Evolutionary conservation across 768 basidiomycete species (phyloP), one percentile per base, ranked within the genome.

Genomic region (Podaxis carcinomalis): DNA sequence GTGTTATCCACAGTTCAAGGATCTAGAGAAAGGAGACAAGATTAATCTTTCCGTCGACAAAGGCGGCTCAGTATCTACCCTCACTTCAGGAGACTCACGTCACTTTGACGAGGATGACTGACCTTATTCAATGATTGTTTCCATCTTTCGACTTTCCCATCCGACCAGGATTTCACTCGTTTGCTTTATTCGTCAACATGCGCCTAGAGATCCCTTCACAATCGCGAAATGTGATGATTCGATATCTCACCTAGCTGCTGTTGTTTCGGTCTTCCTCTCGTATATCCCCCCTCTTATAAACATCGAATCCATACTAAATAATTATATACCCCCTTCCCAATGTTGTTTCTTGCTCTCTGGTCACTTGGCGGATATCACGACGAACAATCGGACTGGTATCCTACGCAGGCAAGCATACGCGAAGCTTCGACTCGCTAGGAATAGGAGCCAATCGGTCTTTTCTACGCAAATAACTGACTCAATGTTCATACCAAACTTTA

Each of bases 21-120:
- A 82, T 59, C 66, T 82, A 7, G 73, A 71, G 47, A 73, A 79
- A 59, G 80, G 80, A 5, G 80, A 80, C 65, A 77, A 71, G 65
- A 73, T 88, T 50, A 74, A 78, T 54, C 75, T 89, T 21, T 72
- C 76, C 2, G 81, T 88, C 16, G 83, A 87, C 72, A 88, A 87
- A 72, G 78, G 79, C 32, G 83, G 83, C 25, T 72, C 74, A 11
- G 67, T 67, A 35, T 59, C 75, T 37, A 70, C 72, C 25, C 70
- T 72, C 46, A 69, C 64, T 49, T 60, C 65, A 21, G 39, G 61
- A 39, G 57, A 56, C n/a, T 37, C 37, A n/a, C 49, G 35, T 21
- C 39, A 11, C 40, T 61, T 57, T 51, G 51, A 57, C 21, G 54
- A 61, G 11, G 60, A 62, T n/a, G 58, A 62, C 19, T 62, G 56